Conservation (phyloP, 2,329 filamentous ascomycete genomes). For the Fusarium fujikuroi region DNA sequence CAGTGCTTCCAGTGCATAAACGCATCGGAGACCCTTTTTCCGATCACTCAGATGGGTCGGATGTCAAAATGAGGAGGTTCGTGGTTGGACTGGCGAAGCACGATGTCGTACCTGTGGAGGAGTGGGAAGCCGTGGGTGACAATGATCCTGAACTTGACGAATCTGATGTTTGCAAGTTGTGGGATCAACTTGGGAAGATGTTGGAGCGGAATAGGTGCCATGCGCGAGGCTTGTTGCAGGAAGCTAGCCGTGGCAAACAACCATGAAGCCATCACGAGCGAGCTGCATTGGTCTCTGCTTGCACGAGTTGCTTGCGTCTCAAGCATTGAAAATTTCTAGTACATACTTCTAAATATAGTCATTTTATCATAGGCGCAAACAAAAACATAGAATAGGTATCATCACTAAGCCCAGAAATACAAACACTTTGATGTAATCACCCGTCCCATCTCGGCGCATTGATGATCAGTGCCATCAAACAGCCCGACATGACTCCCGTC, state of each 20-base stretch:
- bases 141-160: neutral
- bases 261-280: neutral
- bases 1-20: neutral
- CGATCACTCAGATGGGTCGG: neutral
- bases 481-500: constrained; percentile 61
- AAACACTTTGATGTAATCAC: neutral
- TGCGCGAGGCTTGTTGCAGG: neutral
- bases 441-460: constrained; percentile 59
- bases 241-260: neutral
- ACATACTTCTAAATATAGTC: neutral
- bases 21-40: neutral
- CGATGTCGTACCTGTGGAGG: neutral
- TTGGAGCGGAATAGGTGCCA: neutral
- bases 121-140: neutral
- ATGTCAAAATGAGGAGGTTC: neutral
- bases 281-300: neutral
- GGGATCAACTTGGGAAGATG: neutral
- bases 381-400: constrained; percentile 7
- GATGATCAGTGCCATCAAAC: constrained; percentile 64
- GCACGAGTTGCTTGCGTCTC: too few species aligned
- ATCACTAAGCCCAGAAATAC: neutral
- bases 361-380: neutral
- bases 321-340: neutral
- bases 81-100: constrained; percentile 1
- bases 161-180: neutral